Base-by-base conservation (phyloP, 345 rosid species). In the Eucalyptus curtisii region DNA sequence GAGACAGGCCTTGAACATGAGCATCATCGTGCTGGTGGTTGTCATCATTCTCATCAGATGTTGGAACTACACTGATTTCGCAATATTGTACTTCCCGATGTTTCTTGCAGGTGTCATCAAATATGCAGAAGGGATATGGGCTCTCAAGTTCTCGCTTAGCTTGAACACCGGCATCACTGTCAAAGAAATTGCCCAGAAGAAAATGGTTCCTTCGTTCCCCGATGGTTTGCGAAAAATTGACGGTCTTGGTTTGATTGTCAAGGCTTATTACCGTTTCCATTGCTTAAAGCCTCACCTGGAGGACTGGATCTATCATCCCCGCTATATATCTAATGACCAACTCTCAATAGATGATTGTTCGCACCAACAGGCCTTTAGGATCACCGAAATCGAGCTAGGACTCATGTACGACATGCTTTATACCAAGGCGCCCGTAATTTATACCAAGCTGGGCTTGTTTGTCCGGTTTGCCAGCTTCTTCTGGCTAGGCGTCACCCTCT, bases 361-460 rank as follows among this genome's bases (percentile, higher is more conserved):
- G 20, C 27, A 15, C 2, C 57, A 47, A 66, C 12, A 81, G 1
- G 87, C 91, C 49, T 89, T 89, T 50, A 40, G 44, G 50, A 53
- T 91, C 10, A 47, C 85, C 15, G 90, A 88, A 45, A 85, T 88
- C 24, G 89, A 89, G 66, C 89, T 91, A 6, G 87, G 88, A 24
- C 87, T 91, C 88, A 89, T 91, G 68, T 91, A 68, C 25, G 89
- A 89, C 59, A 49, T 88, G 87, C 90, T 88, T 19, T 86, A 89
- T 49, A 91, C 90, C 76, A 84, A 91, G 76, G 84, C 88, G 1
- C 37, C 82, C 7, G 30, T 89, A 5, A 61, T 42, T 22, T 27
- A 66, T n/a, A 20, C 49, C 11, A 86, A 86, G 44, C 30, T 53
- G 20, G 84, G 86, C 20, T 7, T 61, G 40, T 2, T 89, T 44